Conservation (phyloP, 208 protist species). For the Jaenimonas drosophilae region DNA sequence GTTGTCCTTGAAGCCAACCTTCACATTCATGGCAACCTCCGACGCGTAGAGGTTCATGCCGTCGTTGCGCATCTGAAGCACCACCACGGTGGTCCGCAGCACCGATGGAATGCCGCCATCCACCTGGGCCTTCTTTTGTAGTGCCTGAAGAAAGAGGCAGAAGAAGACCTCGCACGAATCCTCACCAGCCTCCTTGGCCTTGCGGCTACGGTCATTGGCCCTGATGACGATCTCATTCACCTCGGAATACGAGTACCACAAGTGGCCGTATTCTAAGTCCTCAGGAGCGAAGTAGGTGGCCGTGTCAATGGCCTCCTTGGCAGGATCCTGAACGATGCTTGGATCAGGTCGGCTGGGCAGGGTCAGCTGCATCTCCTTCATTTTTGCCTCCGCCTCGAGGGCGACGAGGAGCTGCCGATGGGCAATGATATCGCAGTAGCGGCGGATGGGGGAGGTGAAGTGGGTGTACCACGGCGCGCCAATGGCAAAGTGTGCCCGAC, state of each 20-base stretch:
- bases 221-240: slow-evolving; percentile 50
- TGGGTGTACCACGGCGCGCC: slow-evolving; percentile 93
- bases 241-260: slow-evolving; percentile 23
- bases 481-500: slow-evolving; percentile 91
- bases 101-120: slow-evolving; percentile 10
- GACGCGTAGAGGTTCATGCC: slow-evolving; percentile 22
- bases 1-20: slow-evolving; percentile 33
- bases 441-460: slow-evolving; percentile 94
- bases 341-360: slow-evolving; percentile 31
- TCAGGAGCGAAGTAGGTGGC: too few species aligned
- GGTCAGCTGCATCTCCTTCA: too few species aligned
- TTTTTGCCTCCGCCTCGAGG: slow-evolving; percentile 56
- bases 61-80: slow-evolving; percentile 13
- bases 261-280: too few species aligned
- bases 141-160: slow-evolving; percentile 82
- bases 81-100: slow-evolving; percentile 8
- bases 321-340: too few species aligned
- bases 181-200: slow-evolving; percentile 85
- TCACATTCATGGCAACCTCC: slow-evolving; percentile 37
- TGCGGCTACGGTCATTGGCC: slow-evolving; percentile 84
- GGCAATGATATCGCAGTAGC: slow-evolving; percentile 93
- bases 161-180: slow-evolving; percentile 89
- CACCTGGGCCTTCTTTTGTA: slow-evolving; percentile 19
- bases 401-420: slow-evolving; percentile 86
- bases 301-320: too few species aligned